Base-by-base conservation (phyloP, 805 yeast species). In the Teunomyces atbi region DNA sequence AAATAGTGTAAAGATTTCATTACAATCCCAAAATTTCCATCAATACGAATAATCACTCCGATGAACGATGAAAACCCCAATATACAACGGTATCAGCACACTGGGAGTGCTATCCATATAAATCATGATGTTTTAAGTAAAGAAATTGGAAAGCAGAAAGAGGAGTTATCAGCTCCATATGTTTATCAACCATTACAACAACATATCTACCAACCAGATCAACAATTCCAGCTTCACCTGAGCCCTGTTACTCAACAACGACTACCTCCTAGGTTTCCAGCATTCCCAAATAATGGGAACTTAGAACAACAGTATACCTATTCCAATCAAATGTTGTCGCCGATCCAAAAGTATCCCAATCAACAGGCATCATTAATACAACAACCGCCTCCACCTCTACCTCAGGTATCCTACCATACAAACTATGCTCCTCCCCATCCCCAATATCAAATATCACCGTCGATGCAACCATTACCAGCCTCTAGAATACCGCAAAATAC, bases 1-100 rank as follows among this genome's bases (percentile, higher is more conserved):
- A 19, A 36, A 36, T 21, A 13, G 15, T 30, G 18, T 13, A 36
- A n/a, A 20, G 21, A 20, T 6, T 20, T 19, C 16, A 18, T 10
- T 21, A 13, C 23, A 30, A 30, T 13, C 33, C 18, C 15, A 30
- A 10, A 11, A 30, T 13, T 30, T 30, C 33, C 18, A 30, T 13
- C 33, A 30, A 6, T 15, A 30, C 16, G n/a, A 13, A 30, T 6
- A 34, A 12, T 5, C n/a, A 20, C 12, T 18, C 39, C 39, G 39
- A 36, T 36, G 39, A 36, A 36, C 28, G 39, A 21, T 36, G 39
- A 36, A 23, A 36, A 36, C 21, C 39, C 39, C 39, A 36, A 36
- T 13, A n/a, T 36, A 20, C 39, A 21, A 28, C 28, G 28, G 39
- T 36, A 20, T 21, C 27, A 21, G 27, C 26, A 21, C 6, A 21